These are phyloP conservation scores for Penstemon barbatus DNA, from an alignment of 257 asterid species.

Conservation along the genomic window DNA sequence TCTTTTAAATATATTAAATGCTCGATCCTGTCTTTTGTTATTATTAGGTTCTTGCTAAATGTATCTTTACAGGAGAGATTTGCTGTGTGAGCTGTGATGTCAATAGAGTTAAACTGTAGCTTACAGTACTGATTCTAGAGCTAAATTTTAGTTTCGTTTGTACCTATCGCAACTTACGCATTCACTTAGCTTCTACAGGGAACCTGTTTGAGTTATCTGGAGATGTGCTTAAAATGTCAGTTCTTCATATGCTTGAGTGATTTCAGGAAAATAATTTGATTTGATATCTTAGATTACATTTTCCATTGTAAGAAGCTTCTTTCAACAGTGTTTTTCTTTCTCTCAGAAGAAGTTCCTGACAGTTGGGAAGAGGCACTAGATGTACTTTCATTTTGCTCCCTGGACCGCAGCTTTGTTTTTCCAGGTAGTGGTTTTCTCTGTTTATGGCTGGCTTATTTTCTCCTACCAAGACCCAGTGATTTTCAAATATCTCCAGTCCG, in stretches of 20 bases:
- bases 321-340: slow-evolving; percentile 24
- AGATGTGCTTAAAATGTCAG: neutral
- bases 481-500: slow-evolving; percentile 3
- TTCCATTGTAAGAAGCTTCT: neutral
- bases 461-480: neutral
- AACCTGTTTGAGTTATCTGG: neutral
- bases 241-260: neutral
- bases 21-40: neutral
- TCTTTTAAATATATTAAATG: neutral
- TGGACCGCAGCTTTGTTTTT: slow-evolving; percentile 88
- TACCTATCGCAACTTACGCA: neutral
- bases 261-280: neutral
- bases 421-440: slow-evolving; percentile 65
- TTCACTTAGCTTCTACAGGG: neutral
- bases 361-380: slow-evolving; percentile 84
- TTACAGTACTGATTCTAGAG: neutral
- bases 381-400: slow-evolving; percentile 60
- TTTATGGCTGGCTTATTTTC: slow-evolving; percentile 17
- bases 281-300: slow-evolving; percentile 11
- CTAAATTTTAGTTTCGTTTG: neutral
- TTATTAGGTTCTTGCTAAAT: neutral
- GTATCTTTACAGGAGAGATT: neutral
- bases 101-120: neutral
- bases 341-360: slow-evolving; percentile 79
- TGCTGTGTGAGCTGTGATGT: neutral